Evolutionary conservation across 139 green algal genomes (phyloP).

Genomic region (Spirogloea muscicola): DNA sequence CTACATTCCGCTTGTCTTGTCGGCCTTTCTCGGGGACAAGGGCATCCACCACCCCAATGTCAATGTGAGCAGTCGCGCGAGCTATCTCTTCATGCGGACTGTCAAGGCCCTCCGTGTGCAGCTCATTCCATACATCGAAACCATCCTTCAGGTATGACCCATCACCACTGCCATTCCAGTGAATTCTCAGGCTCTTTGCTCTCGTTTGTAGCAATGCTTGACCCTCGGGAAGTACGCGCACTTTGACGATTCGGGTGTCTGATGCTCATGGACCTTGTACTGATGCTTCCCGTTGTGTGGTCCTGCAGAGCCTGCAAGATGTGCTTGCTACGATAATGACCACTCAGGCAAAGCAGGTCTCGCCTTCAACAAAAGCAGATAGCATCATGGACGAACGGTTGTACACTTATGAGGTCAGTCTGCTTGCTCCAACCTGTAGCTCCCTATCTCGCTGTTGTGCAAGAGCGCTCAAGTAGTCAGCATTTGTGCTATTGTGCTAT

Average conservation of each 20-base stretch:
- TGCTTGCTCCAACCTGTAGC: too few species aligned
- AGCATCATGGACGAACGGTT: constrained; percentile 44
- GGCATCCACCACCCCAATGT: constrained; percentile 41
- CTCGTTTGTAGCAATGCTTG: background rate
- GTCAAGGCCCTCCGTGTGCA: constrained; percentile 49
- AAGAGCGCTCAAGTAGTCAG: too few species aligned
- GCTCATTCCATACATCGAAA: constrained; percentile 41
- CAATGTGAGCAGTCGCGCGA: constrained; percentile 32
- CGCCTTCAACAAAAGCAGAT: background rate
- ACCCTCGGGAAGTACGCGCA: background rate
- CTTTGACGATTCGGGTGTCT: background rate
- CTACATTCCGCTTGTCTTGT: constrained; percentile 35
- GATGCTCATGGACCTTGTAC: too few species aligned
- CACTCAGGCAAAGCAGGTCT: background rate
- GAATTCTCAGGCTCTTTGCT: background rate
- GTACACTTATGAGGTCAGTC: constrained; percentile 49
- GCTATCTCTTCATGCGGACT: constrained; percentile 54
- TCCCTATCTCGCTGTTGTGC: too few species aligned
- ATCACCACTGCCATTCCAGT: background rate
- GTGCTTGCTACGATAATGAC: constrained; percentile 24
- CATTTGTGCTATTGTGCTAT: too few species aligned
- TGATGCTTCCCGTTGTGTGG: constrained; percentile 9
- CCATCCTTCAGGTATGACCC: constrained; percentile 42
- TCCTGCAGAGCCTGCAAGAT: constrained; percentile 39
- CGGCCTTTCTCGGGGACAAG: constrained; percentile 37